Evolutionary conservation across 805 yeast species (phyloP).

Genomic region (Candida orba): DNA sequence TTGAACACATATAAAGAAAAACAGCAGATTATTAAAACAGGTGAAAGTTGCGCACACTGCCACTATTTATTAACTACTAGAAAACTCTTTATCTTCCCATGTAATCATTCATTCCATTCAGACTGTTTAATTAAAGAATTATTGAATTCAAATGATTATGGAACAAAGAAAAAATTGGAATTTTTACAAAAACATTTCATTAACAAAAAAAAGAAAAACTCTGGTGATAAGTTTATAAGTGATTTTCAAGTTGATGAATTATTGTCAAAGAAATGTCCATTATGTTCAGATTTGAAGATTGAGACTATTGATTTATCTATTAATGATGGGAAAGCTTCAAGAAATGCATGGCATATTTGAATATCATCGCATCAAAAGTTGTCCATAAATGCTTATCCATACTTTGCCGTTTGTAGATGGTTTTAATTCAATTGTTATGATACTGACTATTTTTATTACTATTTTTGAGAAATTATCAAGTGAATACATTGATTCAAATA

Average conservation of each 20-base stretch:
- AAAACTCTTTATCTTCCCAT: constrained; percentile 77
- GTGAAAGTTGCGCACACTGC: constrained; percentile 75
- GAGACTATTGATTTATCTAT: constrained; percentile 62
- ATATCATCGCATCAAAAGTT: not conserved
- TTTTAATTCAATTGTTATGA: too few relatives aligned
- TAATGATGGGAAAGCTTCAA: constrained; percentile 31
- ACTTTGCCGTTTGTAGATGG: too few relatives aligned
- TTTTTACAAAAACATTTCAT: constrained; percentile 34
- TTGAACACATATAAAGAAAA: constrained; percentile 45
- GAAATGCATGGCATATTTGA: constrained; percentile 39
- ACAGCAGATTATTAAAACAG: constrained; percentile 69
- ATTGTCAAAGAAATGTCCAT: constrained; percentile 56
- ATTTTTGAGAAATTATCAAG: constrained; percentile 26
- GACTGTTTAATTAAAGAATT: constrained; percentile 72
- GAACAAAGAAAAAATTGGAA: constrained; percentile 55
- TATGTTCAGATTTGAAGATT: constrained; percentile 72
- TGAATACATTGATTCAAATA: constrained; percentile 26
- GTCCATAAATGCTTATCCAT: too few relatives aligned
- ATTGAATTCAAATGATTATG: constrained; percentile 56
- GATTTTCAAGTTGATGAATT: constrained; percentile 49
- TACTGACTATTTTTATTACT: too few relatives aligned
- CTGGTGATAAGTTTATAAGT: constrained; percentile 22
- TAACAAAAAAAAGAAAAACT: constrained; percentile 18
- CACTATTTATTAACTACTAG: constrained; percentile 58
- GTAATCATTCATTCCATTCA: constrained; percentile 83